phyloP scores from a whole-genome alignment of 306 rosid species.

The Vigna hirtella region DNA sequence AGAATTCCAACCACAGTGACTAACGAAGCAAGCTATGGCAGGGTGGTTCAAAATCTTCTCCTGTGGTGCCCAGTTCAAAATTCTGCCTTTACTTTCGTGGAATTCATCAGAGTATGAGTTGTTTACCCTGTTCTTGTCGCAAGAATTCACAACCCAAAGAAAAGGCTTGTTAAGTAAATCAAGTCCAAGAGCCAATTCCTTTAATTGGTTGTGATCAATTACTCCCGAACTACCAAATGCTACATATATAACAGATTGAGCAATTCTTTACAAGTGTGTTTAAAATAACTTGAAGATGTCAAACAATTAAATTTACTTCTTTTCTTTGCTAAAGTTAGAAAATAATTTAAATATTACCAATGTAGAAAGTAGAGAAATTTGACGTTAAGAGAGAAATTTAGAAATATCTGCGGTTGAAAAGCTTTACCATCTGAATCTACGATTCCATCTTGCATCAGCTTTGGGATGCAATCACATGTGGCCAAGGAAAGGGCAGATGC shows the following conservation, averaged over 20 bases:
- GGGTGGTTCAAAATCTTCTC: constrained; percentile 36
- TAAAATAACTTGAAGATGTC: not conserved
- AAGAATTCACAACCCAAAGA: constrained; percentile 13
- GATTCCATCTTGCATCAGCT: constrained; percentile 51
- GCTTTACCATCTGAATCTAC: constrained; percentile 42
- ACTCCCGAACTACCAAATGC: constrained; percentile 35
- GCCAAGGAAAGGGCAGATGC: constrained; percentile 56
- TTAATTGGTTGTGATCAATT: constrained; percentile 20
- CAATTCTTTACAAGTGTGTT: not conserved
- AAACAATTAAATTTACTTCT: constrained; percentile 1
- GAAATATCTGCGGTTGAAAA: not conserved
- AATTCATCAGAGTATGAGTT: constrained; percentile 38
- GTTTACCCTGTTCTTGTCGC: not conserved
- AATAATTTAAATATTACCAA: not conserved
- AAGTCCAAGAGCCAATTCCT: constrained; percentile 43
- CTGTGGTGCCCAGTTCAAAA: constrained; percentile 49
- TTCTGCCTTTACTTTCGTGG: constrained; percentile 28
- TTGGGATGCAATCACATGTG: constrained; percentile 38
- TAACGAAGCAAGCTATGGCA: constrained; percentile 49
- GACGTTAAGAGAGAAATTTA: not conserved
- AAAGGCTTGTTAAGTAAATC: constrained; percentile 36
- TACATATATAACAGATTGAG: constrained; percentile 31
- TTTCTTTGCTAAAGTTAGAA: not conserved
- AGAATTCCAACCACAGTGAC: constrained; percentile 58
- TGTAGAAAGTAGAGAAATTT: not conserved